Evolutionary conservation across 2,329 filamentous ascomycete genomes (phyloP), one percentile per base, ranked within the genome.

Genomic region (Akanthomyces uredinophilus): DNA sequence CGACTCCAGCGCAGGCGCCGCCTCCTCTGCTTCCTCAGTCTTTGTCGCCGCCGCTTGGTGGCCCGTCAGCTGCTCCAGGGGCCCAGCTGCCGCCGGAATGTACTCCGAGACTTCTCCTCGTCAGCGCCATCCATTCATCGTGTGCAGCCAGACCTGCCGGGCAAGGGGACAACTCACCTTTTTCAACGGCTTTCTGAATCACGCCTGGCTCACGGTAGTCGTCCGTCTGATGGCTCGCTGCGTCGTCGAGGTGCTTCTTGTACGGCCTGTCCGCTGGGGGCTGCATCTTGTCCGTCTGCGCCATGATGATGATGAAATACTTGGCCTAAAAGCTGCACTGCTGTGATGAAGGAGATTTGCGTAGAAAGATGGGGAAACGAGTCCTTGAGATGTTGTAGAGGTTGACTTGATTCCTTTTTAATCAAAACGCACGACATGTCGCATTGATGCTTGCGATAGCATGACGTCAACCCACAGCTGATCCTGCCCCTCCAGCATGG

Each of bases 31-130:
- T 3, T 62, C 35, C 29, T 66, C 51, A 44, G 58, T 49, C 35
- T 18, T 52, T 50, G 46, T 43, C 4, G 67, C 65, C 20, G 68
- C 64, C 39, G 7, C 62, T 14, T 32, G 47, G 22, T 69, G 64
- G 27, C 71, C 68, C 43, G 75, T 68, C 41, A 74, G 67, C 16
- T 68, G 66, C 18, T 76, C 77, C 4, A 83, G 68, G 51, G 80
- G 61, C 53, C 77, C 78, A 62, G 74, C 72, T 1, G 74, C 75
- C 5, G 71, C 74, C 5, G 80, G 79, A 22, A 82, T 68, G 61
- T 78, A 78, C 64, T 79, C 73, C n/a, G 73, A 71, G 50, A 80
- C 74, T 80, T 18, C 10, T 8, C 32, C 10, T 35, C 35, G 22
- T 53, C 49, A 46, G 49, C 37, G 6, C 14, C 16, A 29, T 29